Evolutionary conservation across 2,329 filamentous ascomycete genomes (phyloP), one percentile per base, ranked within the genome.

Genomic region (Aaosphaeria pasadenensis): DNA sequence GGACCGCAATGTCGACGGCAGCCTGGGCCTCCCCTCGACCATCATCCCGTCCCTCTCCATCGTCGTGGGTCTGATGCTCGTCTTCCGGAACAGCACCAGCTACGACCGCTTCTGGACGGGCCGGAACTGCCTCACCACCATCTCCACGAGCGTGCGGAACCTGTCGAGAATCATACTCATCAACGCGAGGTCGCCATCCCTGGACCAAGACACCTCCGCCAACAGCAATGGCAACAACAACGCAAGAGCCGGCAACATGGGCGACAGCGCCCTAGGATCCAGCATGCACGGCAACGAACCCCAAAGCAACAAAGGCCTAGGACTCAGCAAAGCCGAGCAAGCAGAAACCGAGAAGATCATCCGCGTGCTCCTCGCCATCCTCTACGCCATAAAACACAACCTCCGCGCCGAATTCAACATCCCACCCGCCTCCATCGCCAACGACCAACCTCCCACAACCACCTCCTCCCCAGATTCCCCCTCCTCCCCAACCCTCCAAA

Each of bases 41-140:
- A 84, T 85, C 52, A 82, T 86, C 40, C 83, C 83, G 2, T 81
- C 77, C 11, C 71, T 86, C 1, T 83, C 79, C 32, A 86, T 86
- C 47, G 83, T 86, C 44, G 83, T 86, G 2, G 83, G 83, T 58
- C 65, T 86, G 38, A 85, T 86, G 77, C 80, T 86, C 32, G 83
- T 86, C 30, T 86, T 86, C 70, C 77, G 83, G 35, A 86, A 86
- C 57, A 76, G 79, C 54, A 85, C 82, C 3, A 79, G 75, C 45
- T 86, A 85, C 67, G 83, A 84, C 56, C 75, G 83, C 2, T 86
- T 85, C 71, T 86, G 83, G 83, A 78, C 78, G 3, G 81, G 80
- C 4, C 71, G 81, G 39, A 79, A 78, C 54, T 77, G 80, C 53
- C 74, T 86, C 46, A 81, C 75, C 7, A 76, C 75, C 0, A 74